Evolutionary conservation across 1,284 basidiomycete species (phyloP).

Genomic region (Irpex sp.): DNA sequence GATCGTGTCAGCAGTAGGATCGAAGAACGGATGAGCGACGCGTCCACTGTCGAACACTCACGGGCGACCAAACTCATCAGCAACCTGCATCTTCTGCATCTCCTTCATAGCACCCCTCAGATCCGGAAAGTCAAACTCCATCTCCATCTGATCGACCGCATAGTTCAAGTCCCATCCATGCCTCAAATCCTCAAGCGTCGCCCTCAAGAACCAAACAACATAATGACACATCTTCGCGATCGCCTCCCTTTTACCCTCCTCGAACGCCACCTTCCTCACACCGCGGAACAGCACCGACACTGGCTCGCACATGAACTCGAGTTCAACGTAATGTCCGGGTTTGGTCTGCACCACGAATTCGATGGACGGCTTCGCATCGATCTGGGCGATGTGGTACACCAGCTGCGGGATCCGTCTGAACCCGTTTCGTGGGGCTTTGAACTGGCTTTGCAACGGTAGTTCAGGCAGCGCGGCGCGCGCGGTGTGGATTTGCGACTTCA

Average conservation of each 20-base stretch:
- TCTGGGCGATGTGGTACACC: neutral
- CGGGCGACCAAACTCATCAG: neutral
- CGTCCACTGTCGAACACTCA: neutral
- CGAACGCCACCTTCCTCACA: neutral
- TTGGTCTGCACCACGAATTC: neutral
- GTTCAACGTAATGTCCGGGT: neutral
- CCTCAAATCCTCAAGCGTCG: neutral
- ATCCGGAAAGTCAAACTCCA: neutral
- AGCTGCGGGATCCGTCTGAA: neutral
- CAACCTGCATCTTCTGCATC: neutral
- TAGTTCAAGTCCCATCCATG: neutral
- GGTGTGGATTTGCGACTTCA: neutral
- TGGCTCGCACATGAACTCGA: neutral
- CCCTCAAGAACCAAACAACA: neutral
- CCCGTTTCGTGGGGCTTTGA: neutral
- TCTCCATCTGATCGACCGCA: neutral
- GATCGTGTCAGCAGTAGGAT: too few species aligned
- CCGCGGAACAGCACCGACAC: neutral
- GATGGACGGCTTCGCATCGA: neutral
- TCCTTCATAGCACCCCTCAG: neutral
- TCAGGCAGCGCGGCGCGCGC: neutral
- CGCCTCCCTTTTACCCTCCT: neutral
- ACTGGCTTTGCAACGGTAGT: neutral
- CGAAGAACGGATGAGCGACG: too few species aligned
- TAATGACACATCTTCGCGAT: neutral